These are phyloP conservation scores for Chlorella ohadii DNA, from an alignment of 139 green algal genomes.

Conservation along the genomic window DNA sequence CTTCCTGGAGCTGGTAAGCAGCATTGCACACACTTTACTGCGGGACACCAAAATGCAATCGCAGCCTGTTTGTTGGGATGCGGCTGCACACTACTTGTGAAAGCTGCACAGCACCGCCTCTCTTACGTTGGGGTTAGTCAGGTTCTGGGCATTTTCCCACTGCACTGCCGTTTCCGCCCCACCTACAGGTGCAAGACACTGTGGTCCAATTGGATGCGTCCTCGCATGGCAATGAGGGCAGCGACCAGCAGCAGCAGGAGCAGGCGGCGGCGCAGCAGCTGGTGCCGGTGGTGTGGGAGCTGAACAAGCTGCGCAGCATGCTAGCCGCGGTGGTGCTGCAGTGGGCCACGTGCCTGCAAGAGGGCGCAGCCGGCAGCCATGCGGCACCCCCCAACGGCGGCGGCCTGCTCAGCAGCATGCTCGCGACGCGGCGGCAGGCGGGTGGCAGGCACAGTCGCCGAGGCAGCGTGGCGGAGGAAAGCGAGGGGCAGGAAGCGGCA, in stretches of 20 bases:
- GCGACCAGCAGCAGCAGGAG: not conserved
- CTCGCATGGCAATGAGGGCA: not conserved
- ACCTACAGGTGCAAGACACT: conserved; percentile 24
- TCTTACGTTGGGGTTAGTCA: too few species aligned
- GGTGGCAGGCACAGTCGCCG: conserved; percentile 19
- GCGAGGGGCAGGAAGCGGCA: not conserved
- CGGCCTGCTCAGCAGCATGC: not conserved
- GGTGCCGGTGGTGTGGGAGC: conserved; percentile 43
- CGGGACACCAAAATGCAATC: too few species aligned
- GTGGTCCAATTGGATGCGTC: conserved; percentile 7
- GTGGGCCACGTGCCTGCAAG: conserved; percentile 71
- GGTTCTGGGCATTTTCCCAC: too few species aligned
- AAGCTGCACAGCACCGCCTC: too few species aligned
- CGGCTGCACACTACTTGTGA: not conserved
- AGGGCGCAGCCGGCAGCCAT: conserved; percentile 39
- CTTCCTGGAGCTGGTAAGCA: conserved; percentile 12
- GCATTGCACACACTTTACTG: too few species aligned
- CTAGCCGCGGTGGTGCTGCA: conserved; percentile 68
- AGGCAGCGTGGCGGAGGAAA: conserved; percentile 8
- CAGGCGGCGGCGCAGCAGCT: not conserved
- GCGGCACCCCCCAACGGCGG: conserved; percentile 7
- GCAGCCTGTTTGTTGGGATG: too few species aligned
- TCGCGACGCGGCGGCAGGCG: not conserved
- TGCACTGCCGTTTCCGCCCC: not conserved
- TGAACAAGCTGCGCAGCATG: conserved; percentile 72